Percentiles rank a stretch among this genome's conserved stretches.
phyloP scores from a whole-genome alignment of 176 grass and related monocot species.

The Panicum miliaceum region DNA sequence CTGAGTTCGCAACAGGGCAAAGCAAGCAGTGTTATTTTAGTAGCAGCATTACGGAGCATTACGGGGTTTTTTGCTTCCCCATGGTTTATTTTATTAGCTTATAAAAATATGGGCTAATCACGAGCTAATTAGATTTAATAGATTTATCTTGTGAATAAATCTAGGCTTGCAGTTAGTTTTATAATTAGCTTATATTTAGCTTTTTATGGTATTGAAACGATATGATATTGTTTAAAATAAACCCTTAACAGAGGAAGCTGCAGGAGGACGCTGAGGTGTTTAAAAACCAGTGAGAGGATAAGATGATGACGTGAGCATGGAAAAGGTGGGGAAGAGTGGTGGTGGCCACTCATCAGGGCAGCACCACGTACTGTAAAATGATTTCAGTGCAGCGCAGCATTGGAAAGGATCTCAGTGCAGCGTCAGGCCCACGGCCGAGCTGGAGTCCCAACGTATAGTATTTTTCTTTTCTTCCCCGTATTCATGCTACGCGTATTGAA shows the following conservation, averaged over 20 bases:
- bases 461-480: neutral
- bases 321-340: slow-evolving; percentile 18
- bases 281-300: slow-evolving; percentile 51
- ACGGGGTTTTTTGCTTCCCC: too few species aligned
- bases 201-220: too few species aligned
- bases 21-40: neutral
- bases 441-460: slow-evolving; percentile 23
- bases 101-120: too few species aligned
- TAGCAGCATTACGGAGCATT: too few species aligned
- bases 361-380: slow-evolving; percentile 36
- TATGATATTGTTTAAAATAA: too few species aligned
- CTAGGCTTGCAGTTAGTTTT: too few species aligned
- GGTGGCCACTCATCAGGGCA: slow-evolving; percentile 45
- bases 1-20: slow-evolving; percentile 30
- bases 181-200: too few species aligned
- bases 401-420: slow-evolving; percentile 26
- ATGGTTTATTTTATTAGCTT: too few species aligned
- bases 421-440: slow-evolving; percentile 26
- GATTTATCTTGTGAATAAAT: too few species aligned
- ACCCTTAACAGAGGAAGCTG: neutral
- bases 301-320: slow-evolving; percentile 39
- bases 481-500: neutral
- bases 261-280: slow-evolving; percentile 8
- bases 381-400: slow-evolving; percentile 22
- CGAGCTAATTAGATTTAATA: too few species aligned